These are phyloP conservation scores for Penicillium sp. DNA, from an alignment of 2,329 filamentous ascomycete genomes.

Conservation along the genomic window DNA sequence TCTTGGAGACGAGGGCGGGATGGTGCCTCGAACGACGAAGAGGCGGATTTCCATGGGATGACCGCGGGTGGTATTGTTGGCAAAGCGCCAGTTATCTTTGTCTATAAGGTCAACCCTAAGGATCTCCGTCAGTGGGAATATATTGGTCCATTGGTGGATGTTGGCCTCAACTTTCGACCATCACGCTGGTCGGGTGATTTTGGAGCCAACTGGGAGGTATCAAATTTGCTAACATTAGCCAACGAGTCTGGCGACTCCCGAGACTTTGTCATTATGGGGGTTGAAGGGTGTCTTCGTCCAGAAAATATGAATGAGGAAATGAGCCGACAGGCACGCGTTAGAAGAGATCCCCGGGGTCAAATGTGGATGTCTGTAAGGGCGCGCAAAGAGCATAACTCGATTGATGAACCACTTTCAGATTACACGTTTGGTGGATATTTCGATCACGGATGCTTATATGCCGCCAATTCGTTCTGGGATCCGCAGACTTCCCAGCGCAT, in stretches of 20 bases:
- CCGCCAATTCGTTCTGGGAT: slow-evolving; percentile 55
- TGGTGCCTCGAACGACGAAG: slow-evolving; percentile 5
- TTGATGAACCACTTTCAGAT: slow-evolving; percentile 29
- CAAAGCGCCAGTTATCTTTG: slow-evolving; percentile 50
- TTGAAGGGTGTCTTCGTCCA: slow-evolving; percentile 46
- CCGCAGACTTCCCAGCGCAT: slow-evolving; percentile 46
- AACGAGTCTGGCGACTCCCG: slow-evolving; percentile 34
- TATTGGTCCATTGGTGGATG: slow-evolving; percentile 47
- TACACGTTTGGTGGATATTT: slow-evolving; percentile 51
- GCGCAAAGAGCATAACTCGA: neutral
- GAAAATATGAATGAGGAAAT: slow-evolving; percentile 4
- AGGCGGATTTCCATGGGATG: slow-evolving; percentile 48
- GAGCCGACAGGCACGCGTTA: slow-evolving; percentile 15
- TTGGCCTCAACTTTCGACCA: slow-evolving; percentile 44
- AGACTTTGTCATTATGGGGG: slow-evolving; percentile 52
- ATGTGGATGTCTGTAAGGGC: slow-evolving; percentile 52
- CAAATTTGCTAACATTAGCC: slow-evolving; percentile 50
- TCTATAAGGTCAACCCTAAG: slow-evolving; percentile 49
- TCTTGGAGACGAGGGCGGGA: slow-evolving; percentile 14
- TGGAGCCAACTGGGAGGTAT: slow-evolving; percentile 58
- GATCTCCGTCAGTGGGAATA: slow-evolving; percentile 53
- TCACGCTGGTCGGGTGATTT: slow-evolving; percentile 56
- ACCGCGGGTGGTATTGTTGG: slow-evolving; percentile 53
- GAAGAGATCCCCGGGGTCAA: slow-evolving; percentile 37
- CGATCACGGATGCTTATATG: slow-evolving; percentile 56